These are phyloP conservation scores for Podaxis sp. DNA, from an alignment of 768 basidiomycete genomes.

Conservation along the genomic window DNA sequence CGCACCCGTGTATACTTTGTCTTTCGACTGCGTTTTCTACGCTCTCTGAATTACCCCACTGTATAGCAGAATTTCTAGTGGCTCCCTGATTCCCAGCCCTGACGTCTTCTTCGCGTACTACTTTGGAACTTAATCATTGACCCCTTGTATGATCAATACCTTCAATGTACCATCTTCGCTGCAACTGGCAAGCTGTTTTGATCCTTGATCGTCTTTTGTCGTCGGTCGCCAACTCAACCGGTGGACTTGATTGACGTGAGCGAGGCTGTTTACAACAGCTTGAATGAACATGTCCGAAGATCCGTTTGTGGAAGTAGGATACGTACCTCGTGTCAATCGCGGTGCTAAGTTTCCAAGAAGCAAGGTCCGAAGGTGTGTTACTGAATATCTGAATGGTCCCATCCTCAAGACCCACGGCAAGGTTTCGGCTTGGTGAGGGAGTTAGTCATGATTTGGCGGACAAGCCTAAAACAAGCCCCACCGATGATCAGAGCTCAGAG, in stretches of 20 bases:
- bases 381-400: slow-evolving; percentile 70
- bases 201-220: slow-evolving; percentile 18
- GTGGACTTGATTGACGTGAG: slow-evolving; percentile 78
- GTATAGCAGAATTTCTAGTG: slow-evolving; percentile 58
- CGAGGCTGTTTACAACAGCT: slow-evolving; percentile 38
- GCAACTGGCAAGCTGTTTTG: slow-evolving; percentile 70
- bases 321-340: slow-evolving; percentile 51
- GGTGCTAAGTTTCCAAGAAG: slow-evolving; percentile 42
- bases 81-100: neutral
- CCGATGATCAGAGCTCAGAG: slow-evolving; percentile 35
- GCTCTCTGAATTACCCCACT: slow-evolving; percentile 43
- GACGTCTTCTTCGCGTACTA: slow-evolving; percentile 34
- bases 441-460: neutral
- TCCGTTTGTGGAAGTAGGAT: neutral
- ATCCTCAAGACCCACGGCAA: slow-evolving; percentile 84
- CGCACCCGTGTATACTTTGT: slow-evolving; percentile 9
- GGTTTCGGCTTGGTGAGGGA: slow-evolving; percentile 34
- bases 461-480: slow-evolving; percentile 20
- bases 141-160: slow-evolving; percentile 55
- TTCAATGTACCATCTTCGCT: slow-evolving; percentile 92
- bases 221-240: slow-evolving; percentile 73
- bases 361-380: slow-evolving; percentile 22
- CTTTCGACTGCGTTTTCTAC: slow-evolving; percentile 39
- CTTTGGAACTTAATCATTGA: slow-evolving; percentile 42
- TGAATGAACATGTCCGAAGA: neutral